Evolutionary conservation across 768 basidiomycete genomes (phyloP), one percentile per base, ranked within the genome.

Genomic region (Boletus pseudopeckii): DNA sequence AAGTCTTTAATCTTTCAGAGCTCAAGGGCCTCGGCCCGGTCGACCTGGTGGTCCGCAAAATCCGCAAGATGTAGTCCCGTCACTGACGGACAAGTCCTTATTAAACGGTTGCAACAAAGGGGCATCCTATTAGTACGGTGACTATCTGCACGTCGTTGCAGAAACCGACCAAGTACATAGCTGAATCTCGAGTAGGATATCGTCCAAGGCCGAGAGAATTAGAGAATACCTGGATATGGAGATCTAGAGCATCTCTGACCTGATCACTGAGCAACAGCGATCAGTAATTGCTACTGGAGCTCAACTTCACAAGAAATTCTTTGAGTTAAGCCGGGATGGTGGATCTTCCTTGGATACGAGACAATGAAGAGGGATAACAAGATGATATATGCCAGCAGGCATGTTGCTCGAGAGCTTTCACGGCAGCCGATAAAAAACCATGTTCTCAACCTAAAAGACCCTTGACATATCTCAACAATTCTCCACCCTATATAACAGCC

Each of bases 401-500:
- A 48, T 20, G 24, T 50, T 58, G 39, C 39, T 49, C 30, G 10
- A 52, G 18, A 33, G 22, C 36, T 44, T 44, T 50, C 42, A 36
- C 5, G 3, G 10, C 14, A 18, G 37, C 43, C n/a, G 5, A 45
- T 33, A 30, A 30, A 1, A 48, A 42, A 41, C 18, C 22, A 46
- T 24, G 22, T 20, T n/a, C 22, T 81, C 63, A 88, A 47, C 83
- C 79, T 55, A 89, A 68, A 10, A 89, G 70, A 24, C 77, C 78
- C 61, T 81, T 86, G 37, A 92, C 87, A 68, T 91, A 91, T 66
- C 74, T 80, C 58, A 91, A 64, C 52, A 91, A 65, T 48, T 90
- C 88, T 56, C 77, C 80, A 8, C 86, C 86, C 88, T 90, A 28
- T 28, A 57, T 28, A 48, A 56, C 40, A 24, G 39, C 7, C 20